Conservation (phyloP, 2,329 filamentous ascomycete genomes). For the Nemania bipapillata region DNA sequence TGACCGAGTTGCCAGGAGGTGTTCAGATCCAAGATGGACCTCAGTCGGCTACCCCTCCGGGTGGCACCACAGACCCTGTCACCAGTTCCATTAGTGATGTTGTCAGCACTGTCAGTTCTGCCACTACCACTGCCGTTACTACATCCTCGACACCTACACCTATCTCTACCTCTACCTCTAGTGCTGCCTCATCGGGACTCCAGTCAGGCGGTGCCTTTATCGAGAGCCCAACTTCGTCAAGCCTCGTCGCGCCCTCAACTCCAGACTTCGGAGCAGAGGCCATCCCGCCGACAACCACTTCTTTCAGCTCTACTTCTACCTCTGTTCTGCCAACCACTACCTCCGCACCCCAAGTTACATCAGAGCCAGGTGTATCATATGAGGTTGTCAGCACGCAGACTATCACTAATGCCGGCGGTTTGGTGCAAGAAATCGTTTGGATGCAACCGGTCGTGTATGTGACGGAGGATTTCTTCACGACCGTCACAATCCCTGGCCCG, state of each 20-base stretch:
- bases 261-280: slow-evolving; percentile 31
- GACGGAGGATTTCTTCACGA: slow-evolving; percentile 57
- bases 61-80: slow-evolving; percentile 33
- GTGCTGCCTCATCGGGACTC: slow-evolving; percentile 38
- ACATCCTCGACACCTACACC: slow-evolving; percentile 40
- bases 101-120: slow-evolving; percentile 33
- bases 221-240: slow-evolving; percentile 34
- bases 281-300: slow-evolving; percentile 37
- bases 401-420: slow-evolving; percentile 60
- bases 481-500: slow-evolving; percentile 57
- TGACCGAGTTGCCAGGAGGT: slow-evolving; percentile 73
- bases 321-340: slow-evolving; percentile 42
- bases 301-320: slow-evolving; percentile 36
- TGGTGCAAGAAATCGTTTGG: slow-evolving; percentile 68
- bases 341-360: slow-evolving; percentile 47
- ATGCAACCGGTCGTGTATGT: slow-evolving; percentile 66
- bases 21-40: slow-evolving; percentile 57
- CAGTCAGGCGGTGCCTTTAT: slow-evolving; percentile 51
- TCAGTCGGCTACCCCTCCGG: slow-evolving; percentile 42
- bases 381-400: slow-evolving; percentile 64
- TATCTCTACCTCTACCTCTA: slow-evolving; percentile 46
- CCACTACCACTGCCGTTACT: slow-evolving; percentile 30
- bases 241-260: slow-evolving; percentile 12
- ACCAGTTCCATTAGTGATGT: slow-evolving; percentile 41
- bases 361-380: slow-evolving; percentile 52